Conservation (phyloP, 768 basidiomycete genomes). For the Cystoderma amianthinum region DNA sequence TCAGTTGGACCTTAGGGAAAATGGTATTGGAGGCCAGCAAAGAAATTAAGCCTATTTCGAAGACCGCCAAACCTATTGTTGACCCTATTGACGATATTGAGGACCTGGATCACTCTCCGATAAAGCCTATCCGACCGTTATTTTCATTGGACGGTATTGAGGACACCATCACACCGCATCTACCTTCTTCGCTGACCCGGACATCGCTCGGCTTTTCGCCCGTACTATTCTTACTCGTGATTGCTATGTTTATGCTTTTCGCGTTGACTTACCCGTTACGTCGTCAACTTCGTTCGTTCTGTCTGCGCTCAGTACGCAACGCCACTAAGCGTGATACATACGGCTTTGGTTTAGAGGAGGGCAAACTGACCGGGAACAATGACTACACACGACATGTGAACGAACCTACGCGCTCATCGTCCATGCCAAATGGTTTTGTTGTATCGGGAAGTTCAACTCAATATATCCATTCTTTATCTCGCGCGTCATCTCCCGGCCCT, state of each 20-base stretch:
- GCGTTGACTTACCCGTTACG: conserved; percentile 51
- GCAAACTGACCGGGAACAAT: conserved; percentile 16
- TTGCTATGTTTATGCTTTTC: conserved; percentile 33
- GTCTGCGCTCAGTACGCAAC: conserved; percentile 35
- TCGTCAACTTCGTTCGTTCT: conserved; percentile 39
- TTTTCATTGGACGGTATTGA: conserved; percentile 55
- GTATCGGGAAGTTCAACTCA: conserved; percentile 23
- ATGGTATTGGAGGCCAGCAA: conserved; percentile 98
- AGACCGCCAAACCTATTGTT: conserved; percentile 47
- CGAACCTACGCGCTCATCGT: conserved; percentile 5
- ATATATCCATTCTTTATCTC: conserved; percentile 29
- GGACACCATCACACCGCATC: conserved; percentile 55
- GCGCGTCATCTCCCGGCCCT: conserved; percentile 43
- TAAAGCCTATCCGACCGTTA: conserved; percentile 59
- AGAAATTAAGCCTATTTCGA: conserved; percentile 50
- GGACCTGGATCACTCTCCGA: conserved; percentile 40
- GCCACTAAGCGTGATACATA: conserved; percentile 26
- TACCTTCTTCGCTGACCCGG: conserved; percentile 56
- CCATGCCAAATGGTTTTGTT: conserved; percentile 15
- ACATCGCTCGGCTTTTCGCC: conserved; percentile 70
- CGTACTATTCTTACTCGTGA: conserved; percentile 46
- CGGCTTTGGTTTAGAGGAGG: conserved; percentile 42
- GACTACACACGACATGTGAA: conserved; percentile 11
- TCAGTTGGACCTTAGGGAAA: conserved; percentile 97
- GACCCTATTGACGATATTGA: conserved; percentile 70